Base-by-base conservation (phyloP, 2,329 filamentous ascomycete species). In the Microascus cirrosus region DNA sequence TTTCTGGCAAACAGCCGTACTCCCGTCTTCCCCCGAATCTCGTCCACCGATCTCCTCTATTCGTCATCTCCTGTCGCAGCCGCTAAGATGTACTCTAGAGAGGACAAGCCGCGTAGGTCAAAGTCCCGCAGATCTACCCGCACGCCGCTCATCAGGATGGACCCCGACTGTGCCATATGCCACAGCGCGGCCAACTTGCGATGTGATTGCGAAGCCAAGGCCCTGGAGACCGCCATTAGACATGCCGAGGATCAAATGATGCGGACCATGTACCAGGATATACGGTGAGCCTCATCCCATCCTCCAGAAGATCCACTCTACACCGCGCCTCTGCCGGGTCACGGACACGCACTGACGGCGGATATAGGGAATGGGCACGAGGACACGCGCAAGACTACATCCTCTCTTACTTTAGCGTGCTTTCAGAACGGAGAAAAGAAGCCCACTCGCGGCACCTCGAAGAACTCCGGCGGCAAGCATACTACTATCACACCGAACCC, bases 111-210 rank as follows among this genome's bases (percentile, higher is more conserved):
- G 24, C 57, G 53, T 52, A 55, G 42, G 35, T 13, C 34, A 53
- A 58, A 58, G 32, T 58, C 62, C 39, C 59, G 60, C 51, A 61
- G 56, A 32, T 59, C 62, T 56, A 7, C n/a, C 15, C 61, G 59
- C 45, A 59, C 61, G 18, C 56, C 60, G 61, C 65, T 79, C 68
- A 77, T 80, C 69, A 84, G 77, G 70, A 86, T 86, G 82, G 84
- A 87, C 65, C 84, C 84, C 51, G 82, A 86, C 71, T 87, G 84
- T 70, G 84, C 84, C 57, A 83, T 87, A 66, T 87, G 84, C 69
- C 76, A 76, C 65, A 76, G 78, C 61, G 82, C 84, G 61, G 82
- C 83, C 53, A 74, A 73, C 50, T 67, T 77, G 63, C 75, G 73
- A 61, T 87, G 84, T 69, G 82, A 84, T 62, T 87, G 84, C 67